These are phyloP conservation scores for Epichloe typhina DNA, from an alignment of 2,329 filamentous ascomycete species.

Conservation along the genomic window DNA sequence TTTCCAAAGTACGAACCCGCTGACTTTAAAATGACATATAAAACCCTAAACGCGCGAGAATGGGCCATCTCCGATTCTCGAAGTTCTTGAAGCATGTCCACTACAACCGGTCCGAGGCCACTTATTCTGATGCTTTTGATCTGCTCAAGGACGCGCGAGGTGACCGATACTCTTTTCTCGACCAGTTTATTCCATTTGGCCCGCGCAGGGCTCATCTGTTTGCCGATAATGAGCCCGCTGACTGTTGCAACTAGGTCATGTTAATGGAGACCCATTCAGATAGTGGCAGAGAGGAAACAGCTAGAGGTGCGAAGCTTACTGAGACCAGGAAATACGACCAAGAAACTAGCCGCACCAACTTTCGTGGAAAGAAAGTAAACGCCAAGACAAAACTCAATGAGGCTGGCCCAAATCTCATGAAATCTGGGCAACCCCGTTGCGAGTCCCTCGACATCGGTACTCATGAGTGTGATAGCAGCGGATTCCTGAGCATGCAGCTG, in stretches of 20 bases:
- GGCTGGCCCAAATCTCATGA: constrained; percentile 22
- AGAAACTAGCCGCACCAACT: constrained; percentile 4
- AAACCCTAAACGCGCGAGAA: constrained; percentile 3
- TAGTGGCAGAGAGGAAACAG: not conserved
- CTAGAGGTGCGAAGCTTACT: not conserved
- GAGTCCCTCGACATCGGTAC: constrained; percentile 28
- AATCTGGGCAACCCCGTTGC: constrained; percentile 12
- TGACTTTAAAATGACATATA: constrained; percentile 4
- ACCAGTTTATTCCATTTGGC: constrained; percentile 16
- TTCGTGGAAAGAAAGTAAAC: constrained; percentile 6
- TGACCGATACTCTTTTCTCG: constrained; percentile 18
- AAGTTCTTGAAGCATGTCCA: constrained; percentile 5
- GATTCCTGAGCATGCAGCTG: constrained; percentile 17
- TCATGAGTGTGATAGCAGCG: constrained; percentile 30
- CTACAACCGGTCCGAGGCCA: constrained; percentile 13
- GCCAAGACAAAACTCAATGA: constrained; percentile 12
- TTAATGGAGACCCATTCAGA: not conserved
- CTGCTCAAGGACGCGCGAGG: constrained; percentile 11
- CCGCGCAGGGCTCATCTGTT: constrained; percentile 22
- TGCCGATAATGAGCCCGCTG: constrained; percentile 26
- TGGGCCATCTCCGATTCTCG: constrained; percentile 8
- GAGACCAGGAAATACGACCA: constrained; percentile 56
- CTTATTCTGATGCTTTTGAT: constrained; percentile 24
- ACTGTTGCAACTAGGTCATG: constrained; percentile 26
- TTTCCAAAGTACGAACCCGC: constrained; percentile 1